Conservation (phyloP, 1,139 yeast genomes). For the Arxiozyma slooffiae region DNA sequence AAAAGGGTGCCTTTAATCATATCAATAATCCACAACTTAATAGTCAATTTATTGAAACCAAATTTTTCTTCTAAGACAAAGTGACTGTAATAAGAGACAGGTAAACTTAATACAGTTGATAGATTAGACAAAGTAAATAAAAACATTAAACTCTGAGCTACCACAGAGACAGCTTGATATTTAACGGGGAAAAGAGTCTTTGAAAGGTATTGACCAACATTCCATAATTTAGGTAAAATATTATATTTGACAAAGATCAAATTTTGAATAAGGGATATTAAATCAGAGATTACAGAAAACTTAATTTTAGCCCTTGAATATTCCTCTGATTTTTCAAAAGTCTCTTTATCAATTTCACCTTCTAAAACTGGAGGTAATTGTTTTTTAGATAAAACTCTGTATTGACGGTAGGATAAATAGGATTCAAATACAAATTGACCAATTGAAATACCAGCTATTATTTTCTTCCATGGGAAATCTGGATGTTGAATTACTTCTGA, state of each 20-base stretch:
- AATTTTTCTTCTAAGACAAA: slow-evolving; percentile 86
- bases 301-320: slow-evolving; percentile 76
- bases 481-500: slow-evolving; percentile 1
- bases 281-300: slow-evolving; percentile 51
- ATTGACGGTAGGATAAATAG: slow-evolving; percentile 69
- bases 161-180: slow-evolving; percentile 38
- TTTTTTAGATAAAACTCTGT: slow-evolving; percentile 50
- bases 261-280: slow-evolving; percentile 47
- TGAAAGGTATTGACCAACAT: slow-evolving; percentile 32
- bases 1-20: slow-evolving; percentile 50
- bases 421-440: slow-evolving; percentile 70
- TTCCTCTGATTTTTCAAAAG: slow-evolving; percentile 66
- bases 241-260: slow-evolving; percentile 51
- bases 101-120: slow-evolving; percentile 48
- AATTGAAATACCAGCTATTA: slow-evolving; percentile 64
- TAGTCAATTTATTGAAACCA: slow-evolving; percentile 84
- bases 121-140: slow-evolving; percentile 41
- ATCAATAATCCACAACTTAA: slow-evolving; percentile 62
- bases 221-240: slow-evolving; percentile 63
- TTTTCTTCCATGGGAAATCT: slow-evolving; percentile 60
- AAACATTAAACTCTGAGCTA: slow-evolving; percentile 62
- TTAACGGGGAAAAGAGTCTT: slow-evolving; percentile 34
- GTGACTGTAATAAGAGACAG: slow-evolving; percentile 62
- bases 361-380: slow-evolving; percentile 53
- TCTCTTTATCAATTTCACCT: slow-evolving; percentile 57